Conservation (phyloP, 2,329 filamentous ascomycete species). For the Fusarium chaquense region DNA sequence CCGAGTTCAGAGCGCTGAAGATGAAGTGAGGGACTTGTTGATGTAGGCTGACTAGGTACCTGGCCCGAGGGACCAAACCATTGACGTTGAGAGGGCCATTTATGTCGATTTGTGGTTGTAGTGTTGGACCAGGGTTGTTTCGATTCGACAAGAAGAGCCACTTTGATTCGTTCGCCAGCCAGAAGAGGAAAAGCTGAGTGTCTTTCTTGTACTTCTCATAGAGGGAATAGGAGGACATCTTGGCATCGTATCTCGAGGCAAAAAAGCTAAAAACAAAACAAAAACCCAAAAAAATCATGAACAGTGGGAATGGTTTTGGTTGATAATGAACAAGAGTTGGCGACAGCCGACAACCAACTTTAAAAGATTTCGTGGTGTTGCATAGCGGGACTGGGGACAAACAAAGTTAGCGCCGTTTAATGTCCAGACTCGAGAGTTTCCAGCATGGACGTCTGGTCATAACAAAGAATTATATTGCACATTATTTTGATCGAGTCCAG, state of each 20-base stretch:
- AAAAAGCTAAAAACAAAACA: neutral
- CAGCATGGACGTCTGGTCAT: neutral
- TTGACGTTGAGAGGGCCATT: neutral
- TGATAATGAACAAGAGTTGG: neutral
- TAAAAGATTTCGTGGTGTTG: neutral
- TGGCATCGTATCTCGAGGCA: fast-evolving
- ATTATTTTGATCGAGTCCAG: neutral
- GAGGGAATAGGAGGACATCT: neutral
- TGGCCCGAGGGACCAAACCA: neutral
- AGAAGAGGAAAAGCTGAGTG: neutral
- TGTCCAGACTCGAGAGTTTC: neutral
- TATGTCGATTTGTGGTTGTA: neutral
- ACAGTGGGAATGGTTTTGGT: neutral
- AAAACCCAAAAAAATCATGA: neutral
- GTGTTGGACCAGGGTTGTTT: too few species aligned
- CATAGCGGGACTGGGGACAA: neutral
- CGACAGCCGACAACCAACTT: neutral
- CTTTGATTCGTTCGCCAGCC: neutral
- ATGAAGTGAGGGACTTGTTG: conserved; percentile 41
- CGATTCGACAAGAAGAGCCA: neutral
- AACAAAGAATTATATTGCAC: neutral
- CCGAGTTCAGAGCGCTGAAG: conserved; percentile 53
- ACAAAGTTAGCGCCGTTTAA: neutral
- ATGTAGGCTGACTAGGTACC: neutral
- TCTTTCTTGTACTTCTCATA: neutral